Evolutionary conservation across 257 asterid genomes (phyloP), one percentile per base, ranked within the genome.

Genomic region (Solanum clarkiae): DNA sequence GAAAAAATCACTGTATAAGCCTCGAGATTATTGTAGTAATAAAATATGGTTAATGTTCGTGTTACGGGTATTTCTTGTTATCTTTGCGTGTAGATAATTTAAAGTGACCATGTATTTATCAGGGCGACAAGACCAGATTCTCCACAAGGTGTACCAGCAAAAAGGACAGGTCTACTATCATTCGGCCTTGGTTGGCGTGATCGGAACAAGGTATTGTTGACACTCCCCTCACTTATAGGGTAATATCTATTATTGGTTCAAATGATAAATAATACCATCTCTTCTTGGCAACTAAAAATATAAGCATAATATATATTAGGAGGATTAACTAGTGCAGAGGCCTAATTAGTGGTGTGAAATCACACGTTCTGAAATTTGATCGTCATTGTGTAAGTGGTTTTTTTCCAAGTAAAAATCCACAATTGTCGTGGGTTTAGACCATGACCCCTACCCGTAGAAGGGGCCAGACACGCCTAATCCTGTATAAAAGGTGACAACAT

Each of bases 131-230:
- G 53, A 80, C 36, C 84, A 54, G 93, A 89, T 16, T 91, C 93
- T 80, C 86, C 91, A 42, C 87, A 36, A 74, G 90, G 87, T 22
- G 83, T 51, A 59, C 89, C 93, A 7, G 32, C 63, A 22, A 92
- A 89, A 89, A 92, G 83, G 86, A 47, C 89, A 11, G 92, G 97
- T 55, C 79, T 95, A 45, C 96, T 95, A 84, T 89, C 98, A 1
- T 95, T 95, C 51, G 92, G 96, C 79, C 91, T 95, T 8, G 96
- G 96, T 77, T 94, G 98, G 98, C 91, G 97, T 81, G 98, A 95
- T 47, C 87, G 90, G 83, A 92, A 89, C 92, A 94, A 93, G 96
- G 98, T 89, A 91, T 65, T 88, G 15, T n/a, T 84, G 60, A 29
- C n/a, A 40, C 20, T 7, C 16, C 18, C 69, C 32, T 10, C 49